Percentiles rank a stretch among this genome's conserved stretches.
These are phyloP conservation scores for Trichosanthes truncata DNA, from an alignment of 306 rosid genomes.

Conservation along the genomic window DNA sequence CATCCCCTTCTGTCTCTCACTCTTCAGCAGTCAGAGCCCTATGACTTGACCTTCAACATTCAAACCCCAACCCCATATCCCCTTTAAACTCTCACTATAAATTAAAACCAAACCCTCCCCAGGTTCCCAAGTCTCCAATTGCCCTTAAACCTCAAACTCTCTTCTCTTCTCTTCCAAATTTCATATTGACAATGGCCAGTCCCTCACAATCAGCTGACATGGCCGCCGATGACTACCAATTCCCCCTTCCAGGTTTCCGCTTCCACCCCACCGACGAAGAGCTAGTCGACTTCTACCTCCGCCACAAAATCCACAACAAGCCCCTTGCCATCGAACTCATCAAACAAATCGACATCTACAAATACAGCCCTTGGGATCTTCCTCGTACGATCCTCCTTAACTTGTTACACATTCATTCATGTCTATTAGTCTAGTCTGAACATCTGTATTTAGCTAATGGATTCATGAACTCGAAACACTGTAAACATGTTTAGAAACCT, in stretches of 20 bases:
- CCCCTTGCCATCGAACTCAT: constrained; percentile 51
- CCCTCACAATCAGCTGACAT: neutral
- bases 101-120: neutral
- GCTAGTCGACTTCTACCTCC: constrained; percentile 74
- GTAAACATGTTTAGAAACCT: no score
- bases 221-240: neutral
- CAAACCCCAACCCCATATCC: neutral
- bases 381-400: constrained; percentile 63
- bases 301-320: constrained; percentile 58
- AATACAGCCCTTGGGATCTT: constrained; percentile 40
- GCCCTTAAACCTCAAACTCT: neutral
- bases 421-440: no score
- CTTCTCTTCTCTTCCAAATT: neutral
- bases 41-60: constrained; percentile 1
- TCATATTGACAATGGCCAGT: neutral
- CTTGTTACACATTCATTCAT: no score
- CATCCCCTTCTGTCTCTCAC: neutral
- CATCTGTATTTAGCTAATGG: no score
- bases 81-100: neutral
- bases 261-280: constrained; percentile 95
- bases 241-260: constrained; percentile 73
- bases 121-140: no score
- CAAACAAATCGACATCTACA: constrained; percentile 78
- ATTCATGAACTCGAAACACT: no score
- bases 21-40: neutral